phyloP scores from a whole-genome alignment of 2,329 filamentous ascomycete species.

The Helotiales sp. region DNA sequence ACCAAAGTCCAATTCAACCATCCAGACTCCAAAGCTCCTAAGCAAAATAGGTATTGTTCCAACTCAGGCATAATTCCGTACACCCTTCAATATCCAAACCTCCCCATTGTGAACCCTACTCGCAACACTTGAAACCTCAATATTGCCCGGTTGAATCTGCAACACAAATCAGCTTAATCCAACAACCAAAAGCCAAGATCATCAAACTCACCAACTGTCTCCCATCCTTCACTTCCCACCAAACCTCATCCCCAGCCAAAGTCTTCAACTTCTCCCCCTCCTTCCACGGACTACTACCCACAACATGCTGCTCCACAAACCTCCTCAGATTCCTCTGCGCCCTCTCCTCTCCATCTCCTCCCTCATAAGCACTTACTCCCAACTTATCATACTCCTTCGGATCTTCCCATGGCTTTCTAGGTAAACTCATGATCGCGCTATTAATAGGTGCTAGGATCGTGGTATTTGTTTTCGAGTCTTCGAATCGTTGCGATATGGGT shows the following conservation, averaged over 20 bases:
- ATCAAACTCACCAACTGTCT: constrained; percentile 58
- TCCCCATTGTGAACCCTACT: constrained; percentile 84
- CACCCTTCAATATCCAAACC: constrained; percentile 59
- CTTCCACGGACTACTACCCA: constrained; percentile 74
- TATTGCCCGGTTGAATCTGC: constrained; percentile 74
- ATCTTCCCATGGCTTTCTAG: constrained; percentile 85
- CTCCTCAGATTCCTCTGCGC: constrained; percentile 73
- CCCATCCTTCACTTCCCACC: constrained; percentile 76
- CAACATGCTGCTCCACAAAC: constrained; percentile 86
- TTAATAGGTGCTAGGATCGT: constrained; percentile 90
- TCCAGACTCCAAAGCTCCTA: constrained; percentile 1
- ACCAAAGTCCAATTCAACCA: background rate
- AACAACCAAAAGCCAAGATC: background rate
- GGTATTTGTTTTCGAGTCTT: constrained; percentile 66
- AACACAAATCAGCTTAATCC: constrained; percentile 6
- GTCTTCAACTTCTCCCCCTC: constrained; percentile 66
- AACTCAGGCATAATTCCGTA: constrained; percentile 39
- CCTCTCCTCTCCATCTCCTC: constrained; percentile 70
- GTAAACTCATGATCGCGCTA: constrained; percentile 72
- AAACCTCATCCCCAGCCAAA: constrained; percentile 67
- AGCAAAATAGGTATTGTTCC: background rate
- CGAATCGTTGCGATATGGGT: constrained; percentile 66
- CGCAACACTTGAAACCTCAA: constrained; percentile 74
- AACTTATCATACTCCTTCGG: constrained; percentile 68
- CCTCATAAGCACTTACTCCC: constrained; percentile 74